Evolutionary conservation across 208 protist genomes (phyloP).

Genomic region (Acanthamoeba triangularis): DNA sequence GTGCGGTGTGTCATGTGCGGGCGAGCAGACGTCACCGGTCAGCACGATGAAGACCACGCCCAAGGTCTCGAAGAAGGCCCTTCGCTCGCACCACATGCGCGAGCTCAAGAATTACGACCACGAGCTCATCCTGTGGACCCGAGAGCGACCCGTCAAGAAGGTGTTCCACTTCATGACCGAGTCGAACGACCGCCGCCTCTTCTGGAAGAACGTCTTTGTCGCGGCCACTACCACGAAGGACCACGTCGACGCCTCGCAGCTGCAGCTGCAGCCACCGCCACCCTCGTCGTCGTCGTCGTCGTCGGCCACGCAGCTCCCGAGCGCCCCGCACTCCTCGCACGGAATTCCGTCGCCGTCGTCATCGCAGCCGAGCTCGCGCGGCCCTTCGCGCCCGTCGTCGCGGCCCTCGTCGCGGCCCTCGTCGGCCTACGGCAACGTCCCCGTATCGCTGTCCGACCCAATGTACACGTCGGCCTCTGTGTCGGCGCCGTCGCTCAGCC

Average conservation of each 20-base stretch:
- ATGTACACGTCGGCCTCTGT: background rate
- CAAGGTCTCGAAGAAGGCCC: conserved; percentile 56
- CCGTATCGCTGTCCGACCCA: background rate
- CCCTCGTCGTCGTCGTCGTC: background rate
- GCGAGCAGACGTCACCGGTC: conserved; percentile 4
- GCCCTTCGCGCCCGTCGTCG: background rate
- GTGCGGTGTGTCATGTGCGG: background rate
- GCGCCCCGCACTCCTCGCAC: background rate
- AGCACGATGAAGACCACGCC: conserved; percentile 50
- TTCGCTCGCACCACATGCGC: conserved; percentile 43
- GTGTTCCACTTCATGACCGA: conserved; percentile 64
- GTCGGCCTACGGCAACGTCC: background rate
- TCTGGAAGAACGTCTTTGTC: conserved; percentile 62
- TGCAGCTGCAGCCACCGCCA: background rate
- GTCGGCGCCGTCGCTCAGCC: background rate
- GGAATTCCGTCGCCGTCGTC: conserved; percentile 3
- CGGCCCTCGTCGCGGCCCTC: background rate
- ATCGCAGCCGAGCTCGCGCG: background rate
- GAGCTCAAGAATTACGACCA: conserved; percentile 59
- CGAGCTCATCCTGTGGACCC: conserved; percentile 62
- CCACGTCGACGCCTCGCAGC: background rate
- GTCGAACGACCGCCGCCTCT: conserved; percentile 51
- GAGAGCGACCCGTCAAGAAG: conserved; percentile 39
- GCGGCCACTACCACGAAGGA: background rate
- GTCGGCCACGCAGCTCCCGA: background rate